Evolutionary conservation across 1,284 basidiomycete species (phyloP).

Genomic region (Melampsora americana): DNA sequence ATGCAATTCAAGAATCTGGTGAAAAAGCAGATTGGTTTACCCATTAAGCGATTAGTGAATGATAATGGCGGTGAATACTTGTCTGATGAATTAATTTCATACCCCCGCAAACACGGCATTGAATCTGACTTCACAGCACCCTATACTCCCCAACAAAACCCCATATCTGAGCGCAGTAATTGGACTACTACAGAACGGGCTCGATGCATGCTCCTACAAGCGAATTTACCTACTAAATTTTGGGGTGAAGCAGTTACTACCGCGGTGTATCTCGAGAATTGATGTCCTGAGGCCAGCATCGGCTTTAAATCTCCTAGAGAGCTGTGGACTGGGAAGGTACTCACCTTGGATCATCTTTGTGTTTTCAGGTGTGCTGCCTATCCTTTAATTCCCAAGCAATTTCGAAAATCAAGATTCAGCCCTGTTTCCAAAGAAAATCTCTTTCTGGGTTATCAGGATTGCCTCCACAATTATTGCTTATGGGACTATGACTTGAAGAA

Average conservation of each 20-base stretch:
- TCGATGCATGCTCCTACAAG: conserved; percentile 50
- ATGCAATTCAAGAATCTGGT: neutral
- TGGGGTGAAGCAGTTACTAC: conserved; percentile 55
- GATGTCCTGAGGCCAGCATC: conserved; percentile 45
- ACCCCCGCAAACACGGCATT: conserved; percentile 53
- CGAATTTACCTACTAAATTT: conserved; percentile 50
- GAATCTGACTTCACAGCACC: conserved; percentile 53
- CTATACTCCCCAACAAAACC: conserved; percentile 51
- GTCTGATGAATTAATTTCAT: conserved; percentile 48
- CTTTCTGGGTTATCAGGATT: neutral
- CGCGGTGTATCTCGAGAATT: conserved; percentile 54
- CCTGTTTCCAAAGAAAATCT: neutral
- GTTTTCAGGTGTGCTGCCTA: neutral
- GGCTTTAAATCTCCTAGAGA: neutral
- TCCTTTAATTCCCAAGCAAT: neutral
- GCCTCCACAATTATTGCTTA: neutral
- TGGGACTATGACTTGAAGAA: neutral
- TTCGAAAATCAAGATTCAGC: too few relatives aligned
- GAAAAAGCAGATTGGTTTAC: conserved; percentile 48
- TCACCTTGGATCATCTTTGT: neutral
- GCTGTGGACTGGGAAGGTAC: neutral
- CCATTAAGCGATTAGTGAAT: conserved; percentile 53
- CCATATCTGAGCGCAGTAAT: conserved; percentile 48
- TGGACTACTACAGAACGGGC: conserved; percentile 51
- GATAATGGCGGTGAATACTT: conserved; percentile 54